Percentiles rank a stretch among this genome's conserved stretches.
These are phyloP conservation scores for Cadophora sp. DNA, from an alignment of 2,329 filamentous ascomycete species.

Conservation along the genomic window DNA sequence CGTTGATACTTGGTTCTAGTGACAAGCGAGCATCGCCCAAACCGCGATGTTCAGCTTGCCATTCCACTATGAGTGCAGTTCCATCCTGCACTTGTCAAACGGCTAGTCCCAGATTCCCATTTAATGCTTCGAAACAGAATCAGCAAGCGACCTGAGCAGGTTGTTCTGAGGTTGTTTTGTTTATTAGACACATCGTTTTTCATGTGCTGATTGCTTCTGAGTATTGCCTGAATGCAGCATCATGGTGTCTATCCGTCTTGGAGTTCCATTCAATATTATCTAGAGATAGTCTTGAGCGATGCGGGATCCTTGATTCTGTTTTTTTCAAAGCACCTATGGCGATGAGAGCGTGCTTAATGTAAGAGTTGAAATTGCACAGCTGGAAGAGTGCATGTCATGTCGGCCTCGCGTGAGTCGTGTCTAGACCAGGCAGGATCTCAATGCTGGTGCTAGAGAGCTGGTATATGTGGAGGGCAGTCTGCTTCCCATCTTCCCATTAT, in stretches of 20 bases:
- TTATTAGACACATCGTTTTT: not conserved
- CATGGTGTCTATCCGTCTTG: conserved; percentile 24
- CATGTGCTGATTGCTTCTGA: conserved; percentile 29
- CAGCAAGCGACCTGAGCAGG: conserved; percentile 33
- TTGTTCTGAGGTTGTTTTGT: conserved; percentile 17
- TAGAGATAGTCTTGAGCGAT: not conserved
- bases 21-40: not conserved
- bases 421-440: conserved; percentile 29
- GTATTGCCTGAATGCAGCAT: conserved; percentile 28
- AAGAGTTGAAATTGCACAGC: conserved; percentile 22
- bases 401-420: conserved; percentile 9
- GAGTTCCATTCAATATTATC: conserved; percentile 7
- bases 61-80: conserved; percentile 39
- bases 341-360: conserved; percentile 32
- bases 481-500: too few relatives aligned
- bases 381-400: conserved; percentile 30
- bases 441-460: conserved; percentile 24
- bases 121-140: conserved; percentile 65
- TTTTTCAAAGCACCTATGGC: conserved; percentile 35
- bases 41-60: conserved; percentile 17
- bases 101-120: conserved; percentile 29
- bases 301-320: conserved; percentile 14
- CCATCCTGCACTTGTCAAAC: conserved; percentile 32
- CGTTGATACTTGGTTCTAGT: not conserved
- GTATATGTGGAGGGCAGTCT: too few relatives aligned